phyloP scores from a whole-genome alignment of 2,329 filamentous ascomycete genomes.

The Claviceps pazoutovae region DNA sequence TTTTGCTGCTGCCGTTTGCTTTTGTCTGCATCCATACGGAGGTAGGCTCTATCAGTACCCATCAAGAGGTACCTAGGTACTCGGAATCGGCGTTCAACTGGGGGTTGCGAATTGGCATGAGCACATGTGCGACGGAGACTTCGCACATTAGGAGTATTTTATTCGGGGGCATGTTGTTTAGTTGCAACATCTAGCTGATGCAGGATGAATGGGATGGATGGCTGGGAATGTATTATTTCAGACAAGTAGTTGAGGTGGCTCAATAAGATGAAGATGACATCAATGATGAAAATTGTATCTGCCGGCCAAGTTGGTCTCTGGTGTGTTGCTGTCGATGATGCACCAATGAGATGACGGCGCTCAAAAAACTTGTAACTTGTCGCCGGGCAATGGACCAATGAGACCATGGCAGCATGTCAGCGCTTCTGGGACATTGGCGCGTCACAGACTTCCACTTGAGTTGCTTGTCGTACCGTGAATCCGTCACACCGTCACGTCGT shows the following conservation, averaged over 20 bases:
- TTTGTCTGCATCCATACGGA: constrained; percentile 11
- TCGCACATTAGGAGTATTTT: not conserved
- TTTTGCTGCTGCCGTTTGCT: constrained; percentile 1
- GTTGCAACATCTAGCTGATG: constrained; percentile 3
- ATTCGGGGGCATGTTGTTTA: constrained; percentile 5
- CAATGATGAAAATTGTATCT: too few relatives aligned
- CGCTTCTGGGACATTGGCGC: too few relatives aligned
- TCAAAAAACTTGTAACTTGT: too few relatives aligned
- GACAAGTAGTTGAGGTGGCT: not conserved
- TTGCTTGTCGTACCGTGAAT: too few relatives aligned
- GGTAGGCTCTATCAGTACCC: constrained; percentile 1
- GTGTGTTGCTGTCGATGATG: too few relatives aligned
- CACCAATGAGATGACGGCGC: too few relatives aligned
- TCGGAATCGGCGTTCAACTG: not conserved
- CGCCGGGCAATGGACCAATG: too few relatives aligned
- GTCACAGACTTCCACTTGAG: too few relatives aligned
- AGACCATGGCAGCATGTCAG: too few relatives aligned
- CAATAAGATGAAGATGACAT: not conserved
- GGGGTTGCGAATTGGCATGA: not conserved
- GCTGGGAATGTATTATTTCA: not conserved
- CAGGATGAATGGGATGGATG: not conserved
- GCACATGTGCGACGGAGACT: not conserved
- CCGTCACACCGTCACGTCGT: too few relatives aligned
- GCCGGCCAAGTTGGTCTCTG: too few relatives aligned
- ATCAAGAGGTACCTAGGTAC: too few relatives aligned